These are phyloP conservation scores for Fistulifera pelliculosa DNA, from an alignment of 108 stramenopile genomes.

Conservation along the genomic window DNA sequence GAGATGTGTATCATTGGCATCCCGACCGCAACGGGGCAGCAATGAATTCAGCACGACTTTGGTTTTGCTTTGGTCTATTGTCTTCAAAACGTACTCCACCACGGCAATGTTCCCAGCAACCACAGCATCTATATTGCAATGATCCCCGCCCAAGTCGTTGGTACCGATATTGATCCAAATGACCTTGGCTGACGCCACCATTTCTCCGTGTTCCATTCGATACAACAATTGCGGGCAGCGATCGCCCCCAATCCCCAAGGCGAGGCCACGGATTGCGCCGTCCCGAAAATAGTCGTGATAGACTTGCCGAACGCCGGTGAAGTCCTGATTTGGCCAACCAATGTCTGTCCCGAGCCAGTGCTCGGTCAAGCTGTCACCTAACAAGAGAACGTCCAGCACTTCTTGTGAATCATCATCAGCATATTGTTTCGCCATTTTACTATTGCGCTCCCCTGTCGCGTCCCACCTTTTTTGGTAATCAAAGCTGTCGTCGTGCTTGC, in stretches of 20 bases:
- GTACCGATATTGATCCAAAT: constrained; percentile 9
- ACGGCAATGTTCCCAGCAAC: not conserved
- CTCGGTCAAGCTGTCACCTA: constrained; percentile 57
- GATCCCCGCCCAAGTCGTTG: constrained; percentile 3
- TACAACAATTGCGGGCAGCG: constrained; percentile 13
- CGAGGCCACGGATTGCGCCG: constrained; percentile 6
- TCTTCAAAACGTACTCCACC: not conserved
- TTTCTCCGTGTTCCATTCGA: constrained; percentile 47
- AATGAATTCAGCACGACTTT: constrained; percentile 5
- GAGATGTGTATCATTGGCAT: not conserved
- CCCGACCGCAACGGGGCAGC: constrained; percentile 3
- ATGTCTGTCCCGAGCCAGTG: constrained; percentile 33
- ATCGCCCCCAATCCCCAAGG: constrained; percentile 25
- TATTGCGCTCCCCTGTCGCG: not conserved
- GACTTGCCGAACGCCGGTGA: not conserved
- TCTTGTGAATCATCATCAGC: not conserved
- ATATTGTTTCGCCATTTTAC: not conserved
- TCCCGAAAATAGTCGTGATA: constrained; percentile 6
- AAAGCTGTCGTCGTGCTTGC: too few species aligned
- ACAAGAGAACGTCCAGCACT: constrained; percentile 26
- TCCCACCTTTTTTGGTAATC: not conserved
- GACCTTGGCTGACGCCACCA: constrained; percentile 34
- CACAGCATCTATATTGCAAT: constrained; percentile 4
- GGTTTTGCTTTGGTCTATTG: not conserved
- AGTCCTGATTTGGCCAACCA: constrained; percentile 8